phyloP scores from a whole-genome alignment of 2,329 filamentous ascomycete genomes.

The Epichloe amarillans region DNA sequence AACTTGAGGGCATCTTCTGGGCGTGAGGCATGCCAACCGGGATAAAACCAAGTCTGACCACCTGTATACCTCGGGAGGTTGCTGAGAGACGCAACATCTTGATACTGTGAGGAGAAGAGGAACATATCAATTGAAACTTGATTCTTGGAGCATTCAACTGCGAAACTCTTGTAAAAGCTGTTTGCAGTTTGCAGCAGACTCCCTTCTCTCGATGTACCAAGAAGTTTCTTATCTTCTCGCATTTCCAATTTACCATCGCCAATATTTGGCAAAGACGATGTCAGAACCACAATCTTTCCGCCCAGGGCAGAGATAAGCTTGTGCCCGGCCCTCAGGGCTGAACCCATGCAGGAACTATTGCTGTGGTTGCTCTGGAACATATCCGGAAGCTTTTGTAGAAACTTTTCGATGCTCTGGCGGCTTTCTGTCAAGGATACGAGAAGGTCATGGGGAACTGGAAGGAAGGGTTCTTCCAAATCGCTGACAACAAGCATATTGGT shows the following conservation, averaged over 20 bases:
- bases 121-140: slow-evolving; percentile 99
- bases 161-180: slow-evolving; percentile 98
- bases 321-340: slow-evolving; percentile 81
- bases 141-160: slow-evolving; percentile 96
- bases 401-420: slow-evolving; percentile 79
- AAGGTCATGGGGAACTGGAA: slow-evolving; percentile 85
- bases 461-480: slow-evolving; percentile 89
- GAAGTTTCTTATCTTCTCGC: slow-evolving; percentile 89
- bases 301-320: slow-evolving; percentile 90
- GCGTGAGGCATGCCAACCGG: slow-evolving; percentile 89
- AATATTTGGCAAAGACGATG: slow-evolving; percentile 77
- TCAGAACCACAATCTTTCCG: slow-evolving; percentile 87
- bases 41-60: slow-evolving; percentile 97
- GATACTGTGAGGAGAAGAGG: slow-evolving; percentile 88
- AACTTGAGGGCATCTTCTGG: slow-evolving; percentile 97
- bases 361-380: slow-evolving; percentile 97
- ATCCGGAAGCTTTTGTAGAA: slow-evolving; percentile 77
- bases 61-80: slow-evolving; percentile 93
- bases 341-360: slow-evolving; percentile 85
- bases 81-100: slow-evolving; percentile 91
- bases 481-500: slow-evolving; percentile 88
- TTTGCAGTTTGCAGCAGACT: slow-evolving; percentile 79
- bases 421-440: slow-evolving; percentile 81
- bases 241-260: slow-evolving; percentile 83
- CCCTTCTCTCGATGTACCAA: slow-evolving; percentile 86